A percentile compares a stretch with the other conserved stretches of the same genome.
Conservation (phyloP, 2,329 filamentous ascomycete species). For the Epichloe sp. region DNA sequence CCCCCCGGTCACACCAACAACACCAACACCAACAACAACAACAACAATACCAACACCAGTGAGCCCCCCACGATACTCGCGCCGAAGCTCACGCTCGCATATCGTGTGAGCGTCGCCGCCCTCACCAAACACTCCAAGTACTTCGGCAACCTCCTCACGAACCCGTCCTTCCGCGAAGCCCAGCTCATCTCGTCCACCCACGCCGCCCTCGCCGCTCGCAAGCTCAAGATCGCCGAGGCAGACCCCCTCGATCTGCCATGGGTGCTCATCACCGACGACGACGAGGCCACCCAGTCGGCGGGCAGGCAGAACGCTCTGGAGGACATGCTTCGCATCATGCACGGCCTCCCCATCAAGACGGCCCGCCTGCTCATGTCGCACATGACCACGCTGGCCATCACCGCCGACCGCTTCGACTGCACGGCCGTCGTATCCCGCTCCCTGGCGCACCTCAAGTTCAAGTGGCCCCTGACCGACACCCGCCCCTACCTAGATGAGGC, state of each 20-base stretch:
- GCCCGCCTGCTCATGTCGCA: slow-evolving; percentile 40
- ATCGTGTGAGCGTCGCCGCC: slow-evolving; percentile 44
- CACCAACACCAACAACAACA: background rate
- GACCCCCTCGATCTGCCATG: slow-evolving; percentile 42
- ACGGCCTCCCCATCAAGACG: slow-evolving; percentile 34
- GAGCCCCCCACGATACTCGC: slow-evolving; percentile 16
- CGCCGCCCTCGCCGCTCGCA: slow-evolving; percentile 31
- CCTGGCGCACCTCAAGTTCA: slow-evolving; percentile 36
- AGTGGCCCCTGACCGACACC: slow-evolving; percentile 36
- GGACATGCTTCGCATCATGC: slow-evolving; percentile 55
- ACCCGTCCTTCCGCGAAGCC: slow-evolving; percentile 50
- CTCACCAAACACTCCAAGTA: slow-evolving; percentile 54
- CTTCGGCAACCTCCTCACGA: slow-evolving; percentile 53
- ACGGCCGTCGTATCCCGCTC: slow-evolving; percentile 39
- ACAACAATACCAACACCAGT: background rate
- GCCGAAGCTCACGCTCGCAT: slow-evolving; percentile 31
- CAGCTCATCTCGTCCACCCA: slow-evolving; percentile 39
- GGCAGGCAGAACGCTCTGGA: slow-evolving; percentile 49
- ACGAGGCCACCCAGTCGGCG: slow-evolving; percentile 49
- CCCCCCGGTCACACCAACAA: slow-evolving; percentile 6
- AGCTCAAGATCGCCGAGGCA: slow-evolving; percentile 35
- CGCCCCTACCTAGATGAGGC: slow-evolving; percentile 23
- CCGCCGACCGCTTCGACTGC: slow-evolving; percentile 64
- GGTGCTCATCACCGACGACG: slow-evolving; percentile 53
- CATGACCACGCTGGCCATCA: slow-evolving; percentile 52